These are phyloP conservation scores for Byssochlamys sp. DNA, from an alignment of 2,329 filamentous ascomycete species.

Conservation along the genomic window DNA sequence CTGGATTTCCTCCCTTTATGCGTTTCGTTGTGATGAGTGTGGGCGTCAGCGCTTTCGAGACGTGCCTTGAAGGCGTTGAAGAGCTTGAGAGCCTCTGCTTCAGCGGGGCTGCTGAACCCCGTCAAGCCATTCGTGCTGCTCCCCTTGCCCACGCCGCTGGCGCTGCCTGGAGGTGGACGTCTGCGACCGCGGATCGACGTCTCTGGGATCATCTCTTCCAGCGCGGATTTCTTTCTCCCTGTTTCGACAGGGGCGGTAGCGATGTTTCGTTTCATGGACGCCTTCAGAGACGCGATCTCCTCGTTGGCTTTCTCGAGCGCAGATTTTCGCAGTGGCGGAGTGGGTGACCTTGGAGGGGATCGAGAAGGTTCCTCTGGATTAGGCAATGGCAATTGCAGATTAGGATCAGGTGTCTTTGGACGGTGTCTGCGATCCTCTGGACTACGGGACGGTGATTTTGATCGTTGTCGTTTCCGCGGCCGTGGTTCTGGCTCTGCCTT, in stretches of 20 bases:
- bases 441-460: slow-evolving; percentile 21
- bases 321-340: slow-evolving; percentile 24
- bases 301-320: slow-evolving; percentile 34
- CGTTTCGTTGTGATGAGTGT: slow-evolving; percentile 11
- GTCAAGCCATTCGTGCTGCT: slow-evolving; percentile 47
- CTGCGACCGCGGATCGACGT: slow-evolving; percentile 39
- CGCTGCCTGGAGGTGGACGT: slow-evolving; percentile 30
- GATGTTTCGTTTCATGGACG: slow-evolving; percentile 39
- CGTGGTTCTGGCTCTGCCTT: slow-evolving; percentile 7
- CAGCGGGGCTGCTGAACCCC: slow-evolving; percentile 43
- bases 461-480: slow-evolving; percentile 22
- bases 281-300: slow-evolving; percentile 37
- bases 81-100: slow-evolving; percentile 57
- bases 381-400: slow-evolving; percentile 36
- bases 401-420: slow-evolving; percentile 32
- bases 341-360: slow-evolving; percentile 17
- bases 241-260: slow-evolving; percentile 22
- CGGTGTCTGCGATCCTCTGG: slow-evolving; percentile 20
- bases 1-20: slow-evolving; percentile 7
- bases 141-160: slow-evolving; percentile 18
- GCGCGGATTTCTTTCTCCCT: slow-evolving; percentile 34
- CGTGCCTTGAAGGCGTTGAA: slow-evolving; percentile 72
- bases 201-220: slow-evolving; percentile 40
- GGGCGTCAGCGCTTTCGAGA: slow-evolving; percentile 45
- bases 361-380: slow-evolving; percentile 35